phyloP scores from a whole-genome alignment of 1,139 yeast genomes.

The Yueomyces sp. region DNA sequence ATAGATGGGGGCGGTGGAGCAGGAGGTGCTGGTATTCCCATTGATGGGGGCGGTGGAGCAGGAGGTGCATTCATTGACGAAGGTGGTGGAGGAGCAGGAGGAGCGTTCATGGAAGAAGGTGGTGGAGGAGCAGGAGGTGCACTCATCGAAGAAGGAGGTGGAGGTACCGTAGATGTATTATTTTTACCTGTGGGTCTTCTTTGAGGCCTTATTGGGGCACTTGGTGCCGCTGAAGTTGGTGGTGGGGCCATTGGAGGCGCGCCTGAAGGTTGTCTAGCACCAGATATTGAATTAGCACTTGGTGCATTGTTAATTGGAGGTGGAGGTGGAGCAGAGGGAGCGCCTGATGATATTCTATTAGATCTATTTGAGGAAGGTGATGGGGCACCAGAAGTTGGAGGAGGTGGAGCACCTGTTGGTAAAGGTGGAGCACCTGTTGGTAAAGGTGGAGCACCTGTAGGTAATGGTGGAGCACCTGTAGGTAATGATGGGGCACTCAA shows the following conservation, averaged over 20 bases:
- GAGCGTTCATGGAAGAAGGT: background rate
- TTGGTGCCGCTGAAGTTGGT: slow-evolving; percentile 14
- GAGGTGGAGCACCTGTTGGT: slow-evolving; percentile 21
- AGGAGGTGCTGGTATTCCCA: slow-evolving; percentile 9
- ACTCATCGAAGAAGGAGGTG: slow-evolving; percentile 1
- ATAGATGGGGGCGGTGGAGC: slow-evolving; percentile 11
- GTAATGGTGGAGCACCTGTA: slow-evolving; percentile 21
- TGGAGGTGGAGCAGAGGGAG: slow-evolving; percentile 4
- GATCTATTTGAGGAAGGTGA: slow-evolving; percentile 14
- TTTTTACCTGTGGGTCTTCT: slow-evolving; percentile 5
- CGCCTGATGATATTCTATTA: background rate
- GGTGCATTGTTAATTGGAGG: background rate
- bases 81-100: slow-evolving; percentile 4
- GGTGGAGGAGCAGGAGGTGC: slow-evolving; percentile 7
- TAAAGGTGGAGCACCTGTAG: slow-evolving; percentile 12
- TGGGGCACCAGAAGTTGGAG: slow-evolving; percentile 22
- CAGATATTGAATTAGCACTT: no score
- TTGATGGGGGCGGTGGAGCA: slow-evolving; percentile 10
- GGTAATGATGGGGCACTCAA: background rate
- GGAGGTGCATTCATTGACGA: slow-evolving; percentile 8
- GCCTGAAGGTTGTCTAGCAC: slow-evolving; percentile 1
- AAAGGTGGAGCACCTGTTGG: slow-evolving; percentile 5
- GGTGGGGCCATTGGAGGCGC: slow-evolving; percentile 16
- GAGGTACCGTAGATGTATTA: slow-evolving; percentile 3
- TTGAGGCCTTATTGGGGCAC: slow-evolving; percentile 14